Base-by-base conservation (phyloP, 352 stramenopile species). In the Globisporangium camurandrum region DNA sequence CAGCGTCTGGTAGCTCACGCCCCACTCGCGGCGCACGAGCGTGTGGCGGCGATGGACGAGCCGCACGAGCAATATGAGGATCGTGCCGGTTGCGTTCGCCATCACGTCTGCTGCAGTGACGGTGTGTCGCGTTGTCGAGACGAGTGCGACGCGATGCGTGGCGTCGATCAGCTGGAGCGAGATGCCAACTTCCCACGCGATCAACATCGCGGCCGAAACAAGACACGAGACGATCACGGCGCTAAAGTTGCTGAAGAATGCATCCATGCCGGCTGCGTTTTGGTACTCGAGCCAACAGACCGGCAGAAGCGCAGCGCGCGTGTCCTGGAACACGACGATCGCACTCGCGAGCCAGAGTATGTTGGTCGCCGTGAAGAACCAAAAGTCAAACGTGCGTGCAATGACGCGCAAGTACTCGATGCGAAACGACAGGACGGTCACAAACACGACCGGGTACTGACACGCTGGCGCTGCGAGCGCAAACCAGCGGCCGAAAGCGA, bases 71-170 rank as follows among this genome's bases (percentile, higher is more conserved):
- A 58, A 20, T 17, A 53, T 46, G 11, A 58, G 19, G 51, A 52
- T 46, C 19, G 51, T 58, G 1, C 19, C 44, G 24, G 46, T 53
- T 6, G 42, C 37, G 42, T 58, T 57, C 28, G 41, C n/a, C 42
- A 58, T 38, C 19, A 58, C 16, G 26, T 47, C 51, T 11, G 11
- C 23, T 8, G 46, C 45, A 1, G 17, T 39, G 33, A 58, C 20
- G 19, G 26, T 39, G 24, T 42, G 37, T 3, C 20, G 41, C 12
- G 22, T 22, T 3, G 33, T 44, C 20, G 46, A 45, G 14, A 52
- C 4, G 17, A 49, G 26, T 20, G 26, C n/a, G 5, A 51, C 34
- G 36, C 24, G 14, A 12, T 46, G 28, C 6, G 36, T 36, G 2
- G 44, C 37, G 33, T 23, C 42, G 36, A 57, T 57, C 20, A 52